phyloP scores from a whole-genome alignment of 176 grass and related monocot species.

The Areca catechu region DNA sequence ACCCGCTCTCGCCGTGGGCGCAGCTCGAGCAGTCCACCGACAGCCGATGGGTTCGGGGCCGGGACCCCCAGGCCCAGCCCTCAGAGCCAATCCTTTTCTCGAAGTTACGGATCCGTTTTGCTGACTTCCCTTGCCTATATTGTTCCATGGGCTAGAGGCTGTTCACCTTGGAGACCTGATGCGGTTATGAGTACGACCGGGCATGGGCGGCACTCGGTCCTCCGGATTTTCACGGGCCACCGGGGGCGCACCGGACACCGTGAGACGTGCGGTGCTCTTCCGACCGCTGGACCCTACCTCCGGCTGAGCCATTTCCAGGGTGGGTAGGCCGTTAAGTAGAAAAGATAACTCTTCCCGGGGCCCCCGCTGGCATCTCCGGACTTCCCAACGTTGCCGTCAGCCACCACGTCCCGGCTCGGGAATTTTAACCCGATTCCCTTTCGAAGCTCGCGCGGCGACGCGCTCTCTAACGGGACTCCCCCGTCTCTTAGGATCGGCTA shows the following conservation, averaged over 20 bases:
- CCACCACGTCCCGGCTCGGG: conserved; percentile 9
- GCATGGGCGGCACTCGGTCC: conserved; percentile 39
- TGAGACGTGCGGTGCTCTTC: conserved; percentile 58
- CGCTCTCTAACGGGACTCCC: conserved; percentile 17
- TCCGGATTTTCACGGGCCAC: conserved; percentile 53
- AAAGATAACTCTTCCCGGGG: conserved; percentile 72
- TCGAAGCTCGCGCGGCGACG: too few species aligned
- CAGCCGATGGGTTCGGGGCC: conserved; percentile 30
- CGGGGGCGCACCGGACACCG: conserved; percentile 52
- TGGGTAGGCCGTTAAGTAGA: conserved; percentile 21
- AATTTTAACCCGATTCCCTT: too few species aligned
- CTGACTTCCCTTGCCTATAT: conserved; percentile 75
- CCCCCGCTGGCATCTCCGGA: conserved; percentile 44
- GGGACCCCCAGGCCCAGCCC: conserved; percentile 50
- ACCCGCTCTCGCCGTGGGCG: conserved; percentile 20
- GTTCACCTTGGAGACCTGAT: conserved; percentile 48
- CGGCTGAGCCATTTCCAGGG: conserved; percentile 25
- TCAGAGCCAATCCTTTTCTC: conserved; percentile 71
- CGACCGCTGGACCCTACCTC: conserved; percentile 46
- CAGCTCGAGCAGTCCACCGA: conserved; percentile 26
- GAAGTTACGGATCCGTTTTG: conserved; percentile 79
- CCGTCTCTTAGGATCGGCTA: conserved; percentile 57
- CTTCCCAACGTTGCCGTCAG: conserved; percentile 45
- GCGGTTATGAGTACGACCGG: conserved; percentile 49
- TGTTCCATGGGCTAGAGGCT: conserved; percentile 50